phyloP scores from a whole-genome alignment of 805 yeast species.

The Metschnikowia arizonensis region DNA sequence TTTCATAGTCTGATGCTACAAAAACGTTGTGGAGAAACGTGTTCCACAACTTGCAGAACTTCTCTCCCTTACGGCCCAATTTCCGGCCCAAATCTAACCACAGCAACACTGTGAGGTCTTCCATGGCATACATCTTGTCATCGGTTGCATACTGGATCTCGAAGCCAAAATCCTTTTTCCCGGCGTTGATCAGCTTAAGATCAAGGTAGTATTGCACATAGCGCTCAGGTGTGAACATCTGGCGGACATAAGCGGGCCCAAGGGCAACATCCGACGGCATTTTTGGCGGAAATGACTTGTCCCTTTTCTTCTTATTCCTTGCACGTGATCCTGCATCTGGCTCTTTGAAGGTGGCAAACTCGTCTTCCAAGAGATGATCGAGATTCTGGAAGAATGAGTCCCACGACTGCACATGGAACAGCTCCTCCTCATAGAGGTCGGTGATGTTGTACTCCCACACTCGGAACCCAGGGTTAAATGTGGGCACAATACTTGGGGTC shows the following conservation, averaged over 20 bases:
- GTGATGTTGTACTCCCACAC: constrained; percentile 84
- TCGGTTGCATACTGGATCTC: constrained; percentile 69
- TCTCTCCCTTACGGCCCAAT: constrained; percentile 34
- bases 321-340: neutral
- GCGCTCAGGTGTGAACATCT: constrained; percentile 65
- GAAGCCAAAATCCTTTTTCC: constrained; percentile 47
- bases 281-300: constrained; percentile 57
- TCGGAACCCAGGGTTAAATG: constrained; percentile 77
- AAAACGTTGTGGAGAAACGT: constrained; percentile 56
- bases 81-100: constrained; percentile 57
- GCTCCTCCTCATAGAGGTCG: constrained; percentile 35
- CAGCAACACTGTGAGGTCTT: constrained; percentile 53
- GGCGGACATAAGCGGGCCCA: constrained; percentile 77
- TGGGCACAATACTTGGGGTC: constrained; percentile 74
- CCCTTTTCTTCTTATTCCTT: constrained; percentile 28
- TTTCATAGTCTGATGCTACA: constrained; percentile 61
- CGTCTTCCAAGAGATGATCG: constrained; percentile 15
- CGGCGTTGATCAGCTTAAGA: constrained; percentile 45
- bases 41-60: constrained; percentile 44
- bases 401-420: constrained; percentile 48
- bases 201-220: constrained; percentile 76
- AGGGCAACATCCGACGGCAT: constrained; percentile 51
- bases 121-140: constrained; percentile 52
- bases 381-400: constrained; percentile 44
- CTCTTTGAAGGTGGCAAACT: constrained; percentile 6